phyloP scores from a whole-genome alignment of 106 monocot species.

The Platanthera zijinensis region DNA sequence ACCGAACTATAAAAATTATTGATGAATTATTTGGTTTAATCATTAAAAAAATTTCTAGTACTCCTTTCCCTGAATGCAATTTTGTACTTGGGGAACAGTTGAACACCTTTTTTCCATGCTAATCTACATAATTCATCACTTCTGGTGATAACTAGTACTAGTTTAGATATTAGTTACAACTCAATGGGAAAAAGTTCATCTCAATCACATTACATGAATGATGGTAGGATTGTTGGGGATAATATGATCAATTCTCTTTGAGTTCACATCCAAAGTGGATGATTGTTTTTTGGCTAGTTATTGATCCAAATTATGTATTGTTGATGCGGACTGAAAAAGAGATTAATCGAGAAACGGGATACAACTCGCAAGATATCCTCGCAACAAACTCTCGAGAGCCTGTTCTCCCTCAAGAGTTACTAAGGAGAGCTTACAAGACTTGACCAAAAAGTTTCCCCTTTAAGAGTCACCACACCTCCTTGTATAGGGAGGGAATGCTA shows the following conservation, averaged over 20 bases:
- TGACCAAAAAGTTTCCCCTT: no score
- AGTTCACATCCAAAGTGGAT: not conserved
- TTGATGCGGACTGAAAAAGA: no score
- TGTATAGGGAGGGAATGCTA: no score
- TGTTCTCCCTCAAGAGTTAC: no score
- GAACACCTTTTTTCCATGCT: not conserved
- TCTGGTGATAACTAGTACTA: not conserved
- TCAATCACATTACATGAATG: not conserved
- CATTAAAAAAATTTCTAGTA: not conserved
- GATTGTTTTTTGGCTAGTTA: no score
- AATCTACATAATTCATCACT: not conserved
- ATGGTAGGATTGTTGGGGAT: not conserved
- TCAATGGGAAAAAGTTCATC: not conserved
- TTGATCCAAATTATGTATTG: no score
- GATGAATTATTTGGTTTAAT: not conserved
- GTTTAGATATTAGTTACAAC: not conserved
- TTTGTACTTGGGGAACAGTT: not conserved
- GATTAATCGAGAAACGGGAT: no score
- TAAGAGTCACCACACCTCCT: no score
- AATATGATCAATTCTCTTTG: not conserved
- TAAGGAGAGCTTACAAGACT: no score
- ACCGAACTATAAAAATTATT: not conserved
- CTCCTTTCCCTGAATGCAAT: not conserved
- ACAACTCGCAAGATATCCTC: no score
- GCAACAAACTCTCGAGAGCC: no score